These are phyloP conservation scores for Pyrenula massariospora DNA, from an alignment of 495 filamentous ascomycete species.

Conservation along the genomic window DNA sequence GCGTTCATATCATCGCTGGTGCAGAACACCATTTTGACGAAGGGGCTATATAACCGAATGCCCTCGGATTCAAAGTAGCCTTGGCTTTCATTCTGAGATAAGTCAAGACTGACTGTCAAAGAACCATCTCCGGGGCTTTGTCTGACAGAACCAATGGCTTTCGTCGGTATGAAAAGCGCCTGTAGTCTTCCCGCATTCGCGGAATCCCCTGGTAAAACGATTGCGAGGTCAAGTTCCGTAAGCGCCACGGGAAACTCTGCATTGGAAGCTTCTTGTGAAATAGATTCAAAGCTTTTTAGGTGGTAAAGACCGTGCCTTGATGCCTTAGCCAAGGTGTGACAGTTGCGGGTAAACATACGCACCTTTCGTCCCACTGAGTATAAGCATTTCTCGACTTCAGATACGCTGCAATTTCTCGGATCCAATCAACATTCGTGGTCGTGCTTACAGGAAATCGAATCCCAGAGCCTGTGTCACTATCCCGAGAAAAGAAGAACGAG, in stretches of 20 bases:
- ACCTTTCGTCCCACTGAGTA: background rate
- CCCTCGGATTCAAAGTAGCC: background rate
- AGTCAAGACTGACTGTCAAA: background rate
- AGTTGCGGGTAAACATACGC: background rate
- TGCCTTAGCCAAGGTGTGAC: background rate
- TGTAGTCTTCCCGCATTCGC: background rate
- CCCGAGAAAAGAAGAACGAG: background rate
- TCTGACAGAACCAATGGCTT: background rate
- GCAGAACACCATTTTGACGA: background rate
- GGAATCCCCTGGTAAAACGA: background rate
- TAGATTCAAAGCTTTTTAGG: background rate
- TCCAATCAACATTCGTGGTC: background rate
- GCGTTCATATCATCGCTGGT: background rate
- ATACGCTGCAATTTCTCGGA: background rate
- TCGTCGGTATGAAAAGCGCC: background rate
- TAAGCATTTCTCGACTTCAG: background rate
- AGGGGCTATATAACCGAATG: background rate
- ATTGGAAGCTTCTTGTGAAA: background rate
- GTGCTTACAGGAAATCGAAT: background rate
- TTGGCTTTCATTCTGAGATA: background rate
- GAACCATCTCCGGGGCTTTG: background rate
- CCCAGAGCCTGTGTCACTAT: too few relatives aligned
- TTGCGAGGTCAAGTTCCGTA: background rate
- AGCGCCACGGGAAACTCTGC: background rate
- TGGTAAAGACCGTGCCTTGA: background rate